Base-by-base conservation (phyloP, 495 filamentous ascomycete genomes). In the Viridothelium virens region DNA sequence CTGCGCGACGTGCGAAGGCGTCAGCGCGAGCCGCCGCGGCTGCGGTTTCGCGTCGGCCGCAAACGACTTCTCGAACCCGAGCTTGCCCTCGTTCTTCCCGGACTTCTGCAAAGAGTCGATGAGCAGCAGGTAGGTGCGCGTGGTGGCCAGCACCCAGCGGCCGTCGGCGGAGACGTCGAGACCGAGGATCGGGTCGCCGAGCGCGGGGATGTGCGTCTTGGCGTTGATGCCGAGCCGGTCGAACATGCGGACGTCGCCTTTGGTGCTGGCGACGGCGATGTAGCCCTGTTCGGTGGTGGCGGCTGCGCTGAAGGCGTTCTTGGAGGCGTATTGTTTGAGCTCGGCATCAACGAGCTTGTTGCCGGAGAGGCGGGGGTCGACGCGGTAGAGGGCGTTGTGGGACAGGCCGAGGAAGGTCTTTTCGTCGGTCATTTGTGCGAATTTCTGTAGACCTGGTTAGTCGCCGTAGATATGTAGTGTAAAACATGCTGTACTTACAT, bases 231-330 rank as follows among this genome's bases (percentile, higher is more conserved):
- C 95, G 2, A 97, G 84, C 39, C 91, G 89, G 76, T 98, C 95
- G 73, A 97, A 97, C 74, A 98, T 85, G 56, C 94, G 90, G 64
- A 98, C 93, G 72, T 98, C 94, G 67, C 94, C 94, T 80, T 98
- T 98, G 80, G 91, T 95, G 39, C 91, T 96, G 2, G 92, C 94
- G 31, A 98, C 93, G 34, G 95, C 94, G 68, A 98, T 89, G 71
- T 97, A 94, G 16, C 94, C 94, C 76, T 97, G 91, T 73, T 92
- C 90, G 0, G 95, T 97, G 0, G 94, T 98, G 38, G 94, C 91
- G 38, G 93, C 80, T 25, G 94, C 86, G 0, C 93, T 96, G 77
- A 98, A 98, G 70, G 93, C 91, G 71, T 96, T 97, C 83, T 97
- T 97, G 69, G 91, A 90, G 41, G 80, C 87, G 78, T 98, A 98